Evolutionary conservation across 2,329 filamentous ascomycete species (phyloP).

Genomic region (Aspergillus quadrilineatus): DNA sequence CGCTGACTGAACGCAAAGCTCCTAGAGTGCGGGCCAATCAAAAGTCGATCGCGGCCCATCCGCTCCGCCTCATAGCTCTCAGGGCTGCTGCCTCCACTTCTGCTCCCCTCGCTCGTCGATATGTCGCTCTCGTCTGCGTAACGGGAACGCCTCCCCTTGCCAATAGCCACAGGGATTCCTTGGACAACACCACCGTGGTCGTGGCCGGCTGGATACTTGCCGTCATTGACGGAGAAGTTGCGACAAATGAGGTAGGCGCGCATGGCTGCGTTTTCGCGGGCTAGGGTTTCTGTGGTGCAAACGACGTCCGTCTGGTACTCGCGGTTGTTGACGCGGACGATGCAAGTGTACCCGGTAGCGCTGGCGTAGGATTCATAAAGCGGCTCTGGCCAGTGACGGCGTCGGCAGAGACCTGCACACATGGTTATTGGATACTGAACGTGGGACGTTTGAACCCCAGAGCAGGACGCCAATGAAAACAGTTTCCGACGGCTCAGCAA

Average conservation of each 20-base stretch:
- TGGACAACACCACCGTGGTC: constrained; percentile 57
- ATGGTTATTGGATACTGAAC: constrained; percentile 37
- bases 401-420: constrained; percentile 79
- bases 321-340: constrained; percentile 91
- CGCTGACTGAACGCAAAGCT: constrained; percentile 27
- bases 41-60: constrained; percentile 23
- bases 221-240: constrained; percentile 95
- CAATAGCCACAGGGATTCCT: constrained; percentile 64
- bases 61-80: constrained; percentile 31
- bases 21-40: constrained; percentile 22
- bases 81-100: constrained; percentile 58
- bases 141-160: constrained; percentile 55
- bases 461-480: constrained; percentile 9
- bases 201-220: constrained; percentile 68
- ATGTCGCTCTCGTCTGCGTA: constrained; percentile 49
- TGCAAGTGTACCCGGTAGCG: constrained; percentile 76
- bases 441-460: constrained; percentile 3
- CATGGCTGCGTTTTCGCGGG: constrained; percentile 91
- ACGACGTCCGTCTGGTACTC: constrained; percentile 90
- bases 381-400: constrained; percentile 90
- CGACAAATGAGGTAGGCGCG: constrained; percentile 96
- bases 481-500: constrained; percentile 12
- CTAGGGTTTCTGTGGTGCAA: constrained; percentile 77
- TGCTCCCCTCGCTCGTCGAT: constrained; percentile 45
- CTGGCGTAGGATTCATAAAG: constrained; percentile 79